Base-by-base conservation (phyloP, 345 rosid genomes). In the Nasturtium officinale region DNA sequence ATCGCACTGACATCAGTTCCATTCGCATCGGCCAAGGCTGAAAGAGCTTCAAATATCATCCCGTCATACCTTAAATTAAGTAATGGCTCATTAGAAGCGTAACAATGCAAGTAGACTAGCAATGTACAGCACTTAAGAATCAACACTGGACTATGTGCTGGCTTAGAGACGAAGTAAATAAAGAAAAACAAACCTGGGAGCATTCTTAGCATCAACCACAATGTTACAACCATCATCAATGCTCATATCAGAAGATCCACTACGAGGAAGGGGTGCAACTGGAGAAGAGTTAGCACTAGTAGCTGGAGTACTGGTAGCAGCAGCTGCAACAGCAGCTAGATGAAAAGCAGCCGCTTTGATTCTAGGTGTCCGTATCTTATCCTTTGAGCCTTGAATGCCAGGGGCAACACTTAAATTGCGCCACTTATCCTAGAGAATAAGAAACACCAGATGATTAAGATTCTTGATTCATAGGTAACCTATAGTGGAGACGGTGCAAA, bases 11-110 rank as follows among this genome's bases (percentile, higher is more conserved):
- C 77, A 61, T 85, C 87, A 35, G 83, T 80, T 74, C 94, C 92
- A 60, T 80, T 82, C 56, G 72, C 37, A 59, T 85, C 88, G 45
- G 78, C 67, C 58, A 82, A 57, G 61, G 83, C 37, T 55, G 96
- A 83, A 80, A 92, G 83, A 51, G 95, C 95, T 84, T 88, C 94
- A 81, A 87, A 84, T 69, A 92, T 85, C 87, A 88, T 78, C 46
- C 79, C 79, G 65, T 86, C 80, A 65, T 85, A 83, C 85, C 96
- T 87, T 58, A 25, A 25, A 71, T 29, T 65, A 50, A 50, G 29
- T 2, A 64, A 65, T 16, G 11, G 32, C 32, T 71, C 61, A 65
- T 64, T 56, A 70, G 53, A 63, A 37, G 57, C n/a, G n/a, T 55
- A 48, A 57, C 40, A 55, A 35, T 11, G 38, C 63, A 45, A 35